These are phyloP conservation scores for Oryza officinalis DNA, from an alignment of 176 grass and related monocot species.

Conservation along the genomic window DNA sequence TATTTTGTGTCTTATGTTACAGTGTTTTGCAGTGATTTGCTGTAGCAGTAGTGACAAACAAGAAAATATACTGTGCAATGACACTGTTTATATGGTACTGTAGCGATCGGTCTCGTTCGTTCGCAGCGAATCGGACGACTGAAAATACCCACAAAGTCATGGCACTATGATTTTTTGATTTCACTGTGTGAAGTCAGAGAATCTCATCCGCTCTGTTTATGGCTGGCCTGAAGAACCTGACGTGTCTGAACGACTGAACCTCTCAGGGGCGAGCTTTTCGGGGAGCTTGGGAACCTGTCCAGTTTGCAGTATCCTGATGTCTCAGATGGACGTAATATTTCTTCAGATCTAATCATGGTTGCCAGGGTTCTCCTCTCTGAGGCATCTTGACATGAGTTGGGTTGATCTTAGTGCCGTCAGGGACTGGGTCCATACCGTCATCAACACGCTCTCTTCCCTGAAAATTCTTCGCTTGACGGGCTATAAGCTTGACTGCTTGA, in stretches of 20 bases:
- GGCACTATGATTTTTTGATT: no score
- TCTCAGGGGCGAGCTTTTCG: neutral
- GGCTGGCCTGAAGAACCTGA: neutral
- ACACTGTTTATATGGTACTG: no score
- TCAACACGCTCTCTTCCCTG: slow-evolving; percentile 28
- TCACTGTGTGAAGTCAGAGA: no score
- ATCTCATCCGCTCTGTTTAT: neutral
- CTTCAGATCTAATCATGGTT: slow-evolving; percentile 30
- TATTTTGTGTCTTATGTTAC: no score
- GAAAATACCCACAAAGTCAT: no score
- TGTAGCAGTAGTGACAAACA: no score
- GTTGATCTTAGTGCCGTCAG: neutral
- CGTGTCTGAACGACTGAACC: slow-evolving; percentile 16
- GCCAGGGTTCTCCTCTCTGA: slow-evolving; percentile 14
- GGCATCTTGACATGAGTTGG: neutral
- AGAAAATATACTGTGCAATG: no score
- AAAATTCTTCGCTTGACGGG: neutral
- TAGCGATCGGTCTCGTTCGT: no score
- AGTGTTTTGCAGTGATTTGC: no score
- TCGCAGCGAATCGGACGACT: no score
- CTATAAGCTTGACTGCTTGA: neutral
- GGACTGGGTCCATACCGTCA: neutral
- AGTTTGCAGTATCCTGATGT: slow-evolving; percentile 31
- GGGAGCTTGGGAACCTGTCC: slow-evolving; percentile 40
- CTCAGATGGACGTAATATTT: neutral